Percentiles rank a stretch among this genome's conserved stretches.
phyloP scores from a whole-genome alignment of 495 filamentous ascomycete genomes.

The Neurospora terricola region DNA sequence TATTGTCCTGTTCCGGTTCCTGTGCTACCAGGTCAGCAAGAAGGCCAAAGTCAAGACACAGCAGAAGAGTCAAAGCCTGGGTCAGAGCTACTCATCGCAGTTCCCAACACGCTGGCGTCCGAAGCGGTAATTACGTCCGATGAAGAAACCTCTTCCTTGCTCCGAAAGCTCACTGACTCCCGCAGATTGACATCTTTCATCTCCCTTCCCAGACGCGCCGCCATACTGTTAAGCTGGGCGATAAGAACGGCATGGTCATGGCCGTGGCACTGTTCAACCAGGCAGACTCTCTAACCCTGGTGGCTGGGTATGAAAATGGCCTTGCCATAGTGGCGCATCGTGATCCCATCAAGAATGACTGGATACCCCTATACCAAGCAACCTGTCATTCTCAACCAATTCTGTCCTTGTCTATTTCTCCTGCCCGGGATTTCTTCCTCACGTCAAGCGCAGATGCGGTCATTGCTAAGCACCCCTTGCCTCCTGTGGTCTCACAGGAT shows the following conservation, averaged over 20 bases:
- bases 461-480: conserved; percentile 43
- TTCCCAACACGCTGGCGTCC: conserved; percentile 67
- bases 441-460: conserved; percentile 73
- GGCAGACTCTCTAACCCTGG: conserved; percentile 33
- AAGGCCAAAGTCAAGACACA: not conserved
- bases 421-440: conserved; percentile 51
- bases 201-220: conserved; percentile 63
- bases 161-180: not conserved
- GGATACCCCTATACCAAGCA: conserved; percentile 55
- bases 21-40: not conserved
- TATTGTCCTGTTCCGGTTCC: conserved; percentile 33
- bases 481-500: conserved; percentile 8
- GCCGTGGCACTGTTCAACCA: conserved; percentile 53
- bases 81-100: conserved; percentile 51
- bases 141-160: not conserved
- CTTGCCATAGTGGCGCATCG: conserved; percentile 49
- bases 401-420: conserved; percentile 62
- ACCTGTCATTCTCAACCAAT: conserved; percentile 75
- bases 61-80: conserved; percentile 1
- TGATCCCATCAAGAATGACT: conserved; percentile 24
- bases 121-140: conserved; percentile 47
- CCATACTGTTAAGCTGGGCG: conserved; percentile 50
- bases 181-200: conserved; percentile 73
- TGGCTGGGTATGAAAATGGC: conserved; percentile 84
- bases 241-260: conserved; percentile 88